phyloP scores from a whole-genome alignment of 202 grass and related monocot species.

The Setaria viridis region DNA sequence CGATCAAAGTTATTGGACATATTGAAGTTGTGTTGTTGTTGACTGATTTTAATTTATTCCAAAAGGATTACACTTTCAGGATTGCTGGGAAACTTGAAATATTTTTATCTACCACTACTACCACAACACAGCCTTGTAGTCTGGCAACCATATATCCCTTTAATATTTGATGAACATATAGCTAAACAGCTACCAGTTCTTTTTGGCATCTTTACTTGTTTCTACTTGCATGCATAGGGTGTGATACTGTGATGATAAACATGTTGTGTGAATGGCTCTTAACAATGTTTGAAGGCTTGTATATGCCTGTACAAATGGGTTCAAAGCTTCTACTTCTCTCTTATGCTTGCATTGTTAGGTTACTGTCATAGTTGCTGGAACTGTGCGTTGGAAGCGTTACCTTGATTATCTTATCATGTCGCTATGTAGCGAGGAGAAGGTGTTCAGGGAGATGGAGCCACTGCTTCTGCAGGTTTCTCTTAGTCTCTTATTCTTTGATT shows the following conservation, averaged over 20 bases:
- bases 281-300: constrained; percentile 3
- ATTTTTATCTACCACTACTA: not conserved
- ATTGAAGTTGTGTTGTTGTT: not conserved
- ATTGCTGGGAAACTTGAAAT: constrained; percentile 19
- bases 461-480: constrained; percentile 79
- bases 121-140: not conserved
- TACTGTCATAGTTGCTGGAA: constrained; percentile 86
- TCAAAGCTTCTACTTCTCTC: constrained; percentile 36
- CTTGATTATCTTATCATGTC: constrained; percentile 96
- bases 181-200: constrained; percentile 12
- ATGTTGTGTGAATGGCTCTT: constrained; percentile 3
- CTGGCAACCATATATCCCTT: not conserved
- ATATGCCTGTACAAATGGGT: not conserved
- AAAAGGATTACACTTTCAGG: not conserved
- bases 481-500: constrained; percentile 45
- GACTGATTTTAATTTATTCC: constrained; percentile 25
- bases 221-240: not conserved
- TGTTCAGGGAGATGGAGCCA: constrained; percentile 91
- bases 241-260: constrained; percentile 22
- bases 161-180: constrained; percentile 40
- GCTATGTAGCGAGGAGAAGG: constrained; percentile 75
- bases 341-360: constrained; percentile 63
- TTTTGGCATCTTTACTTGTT: constrained; percentile 21
- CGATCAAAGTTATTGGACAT: constrained; percentile 41
- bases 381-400: constrained; percentile 86